Conservation (phyloP, 1,139 yeast species). For the Kurtzmaniella natalensis region DNA sequence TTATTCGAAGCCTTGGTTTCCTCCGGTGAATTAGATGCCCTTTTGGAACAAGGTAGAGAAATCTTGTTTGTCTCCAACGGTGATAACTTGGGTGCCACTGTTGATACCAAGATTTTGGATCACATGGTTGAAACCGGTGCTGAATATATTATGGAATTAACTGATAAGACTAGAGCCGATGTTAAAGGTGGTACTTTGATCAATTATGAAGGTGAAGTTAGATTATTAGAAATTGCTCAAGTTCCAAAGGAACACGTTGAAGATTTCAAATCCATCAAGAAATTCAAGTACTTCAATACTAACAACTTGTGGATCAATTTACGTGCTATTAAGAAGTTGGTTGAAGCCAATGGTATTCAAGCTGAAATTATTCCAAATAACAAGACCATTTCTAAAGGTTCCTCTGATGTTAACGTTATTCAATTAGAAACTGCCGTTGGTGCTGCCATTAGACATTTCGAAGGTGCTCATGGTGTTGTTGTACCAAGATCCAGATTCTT, state of each 20-base stretch:
- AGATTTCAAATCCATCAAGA: conserved; percentile 95
- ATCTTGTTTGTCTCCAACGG: conserved; percentile 94
- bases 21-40: conserved; percentile 87
- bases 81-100: conserved; percentile 98
- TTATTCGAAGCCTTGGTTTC: conserved; percentile 85
- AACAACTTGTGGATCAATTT: conserved; percentile 97
- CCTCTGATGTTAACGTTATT: conserved; percentile 74
- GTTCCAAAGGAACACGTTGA: conserved; percentile 98
- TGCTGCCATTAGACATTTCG: conserved; percentile 96
- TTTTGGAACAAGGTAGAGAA: conserved; percentile 92
- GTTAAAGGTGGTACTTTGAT: conserved; percentile 99
- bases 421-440: conserved; percentile 99
- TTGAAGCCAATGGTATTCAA: conserved; percentile 77
- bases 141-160: conserved; percentile 96
- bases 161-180: conserved; percentile 98
- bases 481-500: conserved; percentile 97
- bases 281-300: conserved; percentile 96
- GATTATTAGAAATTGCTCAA: conserved; percentile 95
- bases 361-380: conserved; percentile 95
- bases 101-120: conserved; percentile 82
- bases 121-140: conserved; percentile 91
- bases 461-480: conserved; percentile 95
- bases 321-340: conserved; percentile 88
- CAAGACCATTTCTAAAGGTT: conserved; percentile 76
- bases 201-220: conserved; percentile 91